Evolutionary conservation across 225 moss, liverwort and hornwort species (phyloP).

Genomic region (Physcomitrium patens): DNA sequence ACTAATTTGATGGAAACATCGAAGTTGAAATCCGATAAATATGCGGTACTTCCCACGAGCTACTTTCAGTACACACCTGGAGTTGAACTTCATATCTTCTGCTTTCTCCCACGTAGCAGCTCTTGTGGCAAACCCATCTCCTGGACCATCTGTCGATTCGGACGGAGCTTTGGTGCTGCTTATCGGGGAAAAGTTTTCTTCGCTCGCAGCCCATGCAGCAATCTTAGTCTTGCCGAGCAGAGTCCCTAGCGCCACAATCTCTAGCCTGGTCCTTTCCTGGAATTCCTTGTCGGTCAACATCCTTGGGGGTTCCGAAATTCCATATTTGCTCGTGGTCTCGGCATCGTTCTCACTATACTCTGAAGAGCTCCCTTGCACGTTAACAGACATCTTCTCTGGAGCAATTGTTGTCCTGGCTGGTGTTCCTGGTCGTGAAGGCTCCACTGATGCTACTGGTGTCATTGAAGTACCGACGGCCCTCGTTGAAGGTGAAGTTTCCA

Average conservation of each 20-base stretch:
- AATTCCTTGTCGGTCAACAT: constrained; percentile 69
- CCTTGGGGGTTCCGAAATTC: constrained; percentile 37
- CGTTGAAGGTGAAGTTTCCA: constrained; percentile 24
- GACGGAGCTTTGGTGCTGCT: constrained; percentile 32
- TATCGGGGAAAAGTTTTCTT: constrained; percentile 44
- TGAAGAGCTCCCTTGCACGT: constrained; percentile 49
- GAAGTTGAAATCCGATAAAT: no score
- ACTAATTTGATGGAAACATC: no score
- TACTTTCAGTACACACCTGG: constrained; percentile 48
- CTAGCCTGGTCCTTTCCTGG: constrained; percentile 80
- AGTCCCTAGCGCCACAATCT: constrained; percentile 80
- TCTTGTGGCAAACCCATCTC: constrained; percentile 54
- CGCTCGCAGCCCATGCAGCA: constrained; percentile 82
- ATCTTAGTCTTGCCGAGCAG: constrained; percentile 88
- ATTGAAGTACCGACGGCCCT: constrained; percentile 81
- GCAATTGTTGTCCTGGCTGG: constrained; percentile 53
- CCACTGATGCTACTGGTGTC: constrained; percentile 77
- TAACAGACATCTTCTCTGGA: constrained; percentile 54
- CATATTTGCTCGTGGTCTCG: constrained; percentile 21
- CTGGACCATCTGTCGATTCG: constrained; percentile 60
- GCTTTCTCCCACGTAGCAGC: constrained; percentile 88
- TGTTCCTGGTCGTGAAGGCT: constrained; percentile 79
- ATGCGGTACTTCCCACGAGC: no score
- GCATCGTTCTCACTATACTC: constrained; percentile 20
- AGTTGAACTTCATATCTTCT: constrained; percentile 67